phyloP scores from a whole-genome alignment of 441 rosid genomes.

The Sinapis alba region DNA sequence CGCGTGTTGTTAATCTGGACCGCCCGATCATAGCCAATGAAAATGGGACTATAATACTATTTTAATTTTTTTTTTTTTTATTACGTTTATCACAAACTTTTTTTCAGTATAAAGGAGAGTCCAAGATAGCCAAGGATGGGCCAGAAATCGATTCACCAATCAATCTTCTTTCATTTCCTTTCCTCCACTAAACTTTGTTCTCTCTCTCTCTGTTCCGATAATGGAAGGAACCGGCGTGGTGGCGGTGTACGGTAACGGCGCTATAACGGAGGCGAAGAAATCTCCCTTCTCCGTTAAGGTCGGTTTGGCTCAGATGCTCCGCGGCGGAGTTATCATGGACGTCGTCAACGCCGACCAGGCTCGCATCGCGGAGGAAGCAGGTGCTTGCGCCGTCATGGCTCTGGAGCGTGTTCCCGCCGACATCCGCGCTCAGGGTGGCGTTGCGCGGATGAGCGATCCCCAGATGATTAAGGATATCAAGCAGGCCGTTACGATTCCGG shows the following conservation, averaged over 20 bases:
- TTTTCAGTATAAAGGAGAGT: constrained; percentile 32
- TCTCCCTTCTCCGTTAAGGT: constrained; percentile 94
- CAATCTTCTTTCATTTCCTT: neutral
- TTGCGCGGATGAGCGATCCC: constrained; percentile 97
- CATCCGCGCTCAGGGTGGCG: constrained; percentile 89
- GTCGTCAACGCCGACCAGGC: constrained; percentile 91
- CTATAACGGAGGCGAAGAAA: constrained; percentile 75
- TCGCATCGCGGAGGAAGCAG: constrained; percentile 83
- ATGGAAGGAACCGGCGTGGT: constrained; percentile 91
- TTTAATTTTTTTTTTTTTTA: neutral
- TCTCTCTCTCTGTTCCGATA: constrained; percentile 8
- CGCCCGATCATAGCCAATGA: constrained; percentile 21
- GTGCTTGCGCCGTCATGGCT: constrained; percentile 97
- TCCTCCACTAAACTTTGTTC: constrained; percentile 1
- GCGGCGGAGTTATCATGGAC: constrained; percentile 97
- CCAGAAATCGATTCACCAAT: constrained; percentile 30
- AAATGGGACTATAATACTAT: neutral
- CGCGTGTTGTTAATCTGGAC: constrained; percentile 7
- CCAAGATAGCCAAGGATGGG: constrained; percentile 41
- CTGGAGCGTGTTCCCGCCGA: constrained; percentile 93
- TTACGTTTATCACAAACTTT: constrained; percentile 17
- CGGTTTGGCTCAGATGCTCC: constrained; percentile 96
- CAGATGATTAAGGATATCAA: constrained; percentile 89
- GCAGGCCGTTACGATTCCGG: constrained; percentile 88
- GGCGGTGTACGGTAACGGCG: constrained; percentile 88